Base-by-base conservation (phyloP, 345 rosid species). In the Hirschfeldia incana region DNA sequence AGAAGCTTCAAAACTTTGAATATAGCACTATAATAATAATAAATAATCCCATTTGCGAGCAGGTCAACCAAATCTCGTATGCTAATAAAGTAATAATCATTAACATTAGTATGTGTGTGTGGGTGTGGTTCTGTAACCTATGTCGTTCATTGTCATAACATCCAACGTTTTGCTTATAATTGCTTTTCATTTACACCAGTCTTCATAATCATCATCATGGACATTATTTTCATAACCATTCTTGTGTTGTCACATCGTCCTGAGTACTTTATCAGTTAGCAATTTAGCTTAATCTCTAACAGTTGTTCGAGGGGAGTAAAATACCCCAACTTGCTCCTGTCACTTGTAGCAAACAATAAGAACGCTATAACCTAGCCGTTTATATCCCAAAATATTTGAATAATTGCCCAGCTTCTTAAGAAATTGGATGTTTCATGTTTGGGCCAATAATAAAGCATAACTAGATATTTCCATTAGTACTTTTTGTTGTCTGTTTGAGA, bases 1-100 rank as follows among this genome's bases (percentile, higher is more conserved):
- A 73, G 36, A 79, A 68, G 78, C 78, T 61, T 73, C 65, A 36
- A 68, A 79, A 73, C 74, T 15, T 53, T 53, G 59, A 53, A 53
- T 13, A 49, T 2, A 29, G 77, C 69, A 62, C 46, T 8, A 8
- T 8, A 28, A 46, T 46, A 13, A 46, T 13, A 46, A 53, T 44
- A 29, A 27, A 57, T 37, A 42, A 73, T 28, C 34, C 15, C 60
- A 62, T 72, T 64, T 73, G 65, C 70, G 57, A 49, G 12, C 32
- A 68, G 15, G 46, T 67, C 27, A 8, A 46, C 55, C 46, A 67
- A 46, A 79, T 73, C 58, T 67, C 32, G 3, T 29, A 29, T 59
- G 15, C 12, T 21, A 21, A 21, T 21, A 21, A 21, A 21, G 21
- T 21, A 44, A 11, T 26, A 32, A 9, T 72, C n/a, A 8, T 53